phyloP scores from a whole-genome alignment of 345 rosid genomes.

The Salix caprea region DNA sequence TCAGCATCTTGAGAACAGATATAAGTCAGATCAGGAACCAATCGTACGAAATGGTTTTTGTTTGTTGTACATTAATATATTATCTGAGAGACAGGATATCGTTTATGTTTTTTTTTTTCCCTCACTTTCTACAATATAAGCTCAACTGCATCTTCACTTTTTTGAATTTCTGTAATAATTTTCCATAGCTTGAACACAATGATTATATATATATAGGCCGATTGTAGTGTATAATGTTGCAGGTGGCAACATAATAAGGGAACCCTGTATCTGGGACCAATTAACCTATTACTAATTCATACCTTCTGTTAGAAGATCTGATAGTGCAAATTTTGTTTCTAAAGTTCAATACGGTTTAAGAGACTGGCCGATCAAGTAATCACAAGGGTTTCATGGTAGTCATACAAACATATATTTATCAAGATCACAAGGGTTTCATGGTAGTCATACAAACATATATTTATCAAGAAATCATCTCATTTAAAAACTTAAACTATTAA shows the following conservation, averaged over 20 bases:
- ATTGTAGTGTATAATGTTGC: not conserved
- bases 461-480: no score
- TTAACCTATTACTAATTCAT: not conserved
- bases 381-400: not conserved
- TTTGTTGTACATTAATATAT: not conserved
- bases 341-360: not conserved
- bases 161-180: not conserved
- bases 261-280: not conserved
- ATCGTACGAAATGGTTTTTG: not conserved
- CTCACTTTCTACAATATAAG: not conserved
- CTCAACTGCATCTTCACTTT: not conserved
- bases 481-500: no score
- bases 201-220: not conserved
- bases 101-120: not conserved
- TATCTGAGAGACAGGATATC: not conserved
- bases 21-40: not conserved
- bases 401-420: not conserved
- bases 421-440: not conserved
- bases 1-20: not conserved
- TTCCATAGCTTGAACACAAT: not conserved
- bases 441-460: not conserved
- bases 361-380: not conserved
- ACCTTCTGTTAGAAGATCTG: not conserved
- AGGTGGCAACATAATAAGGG: not conserved
- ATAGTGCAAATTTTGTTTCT: not conserved